phyloP scores from a whole-genome alignment of 352 stramenopile genomes.

The Phytophthora idaei region DNA sequence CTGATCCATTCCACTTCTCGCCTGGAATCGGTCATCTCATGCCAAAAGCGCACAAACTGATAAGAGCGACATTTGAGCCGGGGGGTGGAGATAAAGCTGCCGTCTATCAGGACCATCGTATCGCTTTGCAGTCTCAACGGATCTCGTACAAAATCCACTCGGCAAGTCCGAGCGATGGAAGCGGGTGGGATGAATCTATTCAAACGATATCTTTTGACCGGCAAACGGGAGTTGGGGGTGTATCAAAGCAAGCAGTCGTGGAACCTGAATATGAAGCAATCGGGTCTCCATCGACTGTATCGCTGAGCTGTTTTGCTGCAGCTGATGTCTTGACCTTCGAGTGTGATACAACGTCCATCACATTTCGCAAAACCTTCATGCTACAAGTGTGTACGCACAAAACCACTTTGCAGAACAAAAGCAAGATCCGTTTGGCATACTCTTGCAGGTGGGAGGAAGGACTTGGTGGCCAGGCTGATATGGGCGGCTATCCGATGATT shows the following conservation, averaged over 20 bases:
- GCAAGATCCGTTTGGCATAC: conserved; percentile 69
- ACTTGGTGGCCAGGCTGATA: conserved; percentile 12
- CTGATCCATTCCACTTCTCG: conserved; percentile 70
- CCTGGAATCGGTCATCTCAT: conserved; percentile 75
- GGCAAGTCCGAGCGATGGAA: conserved; percentile 25
- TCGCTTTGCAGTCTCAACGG: conserved; percentile 53
- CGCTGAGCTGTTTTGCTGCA: conserved; percentile 67
- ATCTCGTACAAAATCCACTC: conserved; percentile 54
- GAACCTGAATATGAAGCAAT: conserved; percentile 62
- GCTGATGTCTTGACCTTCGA: conserved; percentile 66
- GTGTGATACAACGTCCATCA: conserved; percentile 62
- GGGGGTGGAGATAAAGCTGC: conserved; percentile 26
- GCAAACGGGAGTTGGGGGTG: conserved; percentile 11
- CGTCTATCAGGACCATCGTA: conserved; percentile 43
- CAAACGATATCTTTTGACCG: conserved; percentile 62
- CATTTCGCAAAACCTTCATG: conserved; percentile 89
- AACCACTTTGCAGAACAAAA: conserved; percentile 71
- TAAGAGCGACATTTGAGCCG: conserved; percentile 77
- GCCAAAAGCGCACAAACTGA: conserved; percentile 66
- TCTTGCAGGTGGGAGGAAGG: conserved; percentile 59
- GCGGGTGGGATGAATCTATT: conserved; percentile 83
- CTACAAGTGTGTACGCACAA: conserved; percentile 83
- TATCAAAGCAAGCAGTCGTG: conserved; percentile 27
- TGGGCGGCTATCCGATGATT: conserved; percentile 4
- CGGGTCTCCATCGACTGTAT: conserved; percentile 40